Base-by-base conservation (phyloP, 2,329 filamentous ascomycete genomes). In the Dendryphion nanum region DNA sequence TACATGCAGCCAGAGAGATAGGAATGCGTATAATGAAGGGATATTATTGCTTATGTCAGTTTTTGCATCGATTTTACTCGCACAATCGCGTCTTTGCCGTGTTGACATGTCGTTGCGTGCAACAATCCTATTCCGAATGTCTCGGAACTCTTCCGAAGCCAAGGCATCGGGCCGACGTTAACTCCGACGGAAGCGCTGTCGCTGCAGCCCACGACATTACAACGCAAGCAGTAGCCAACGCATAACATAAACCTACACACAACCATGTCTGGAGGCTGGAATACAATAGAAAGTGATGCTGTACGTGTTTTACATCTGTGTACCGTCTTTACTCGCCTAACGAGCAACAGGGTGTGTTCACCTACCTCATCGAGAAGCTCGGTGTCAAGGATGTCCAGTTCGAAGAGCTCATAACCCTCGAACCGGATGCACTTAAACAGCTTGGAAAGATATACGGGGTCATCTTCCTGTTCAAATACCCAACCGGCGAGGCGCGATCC, bases 401-500 rank as follows among this genome's bases (percentile, higher is more conserved):
- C 64, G 93, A 97, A 72, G 93, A 98, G 72, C 82, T 98, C 48
- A 81, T 96, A 41, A 85, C 87, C 1, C 82, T 98, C 49, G 91
- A 97, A 54, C 75, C 88, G 5, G 81, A 87, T 36, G 78, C 79
- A 40, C 77, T 94, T 10, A 76, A 79, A 30, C 72, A 82, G 48
- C 78, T 89, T 3, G 64, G 65, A 35, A 62, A 59, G 20, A 40
- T 95, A 37, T 94, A 95, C 71, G 93, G 93, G 58, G 89, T 98
- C 52, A 96, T 98, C 61, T 98, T 98, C 70, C 87, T 98, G 66
- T 98, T 98, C 82, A 97, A 96, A 72, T 98, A 87, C 70, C 87
- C 81, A 35, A 89, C 82, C 44, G 82, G 86, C 61, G 74, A 78
- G 68, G 54, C 84, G 75, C 71, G 80, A 26, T 68, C 76, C 29